These are phyloP conservation scores for Rhodamnia argentea DNA, from an alignment of 345 rosid genomes.

Conservation along the genomic window DNA sequence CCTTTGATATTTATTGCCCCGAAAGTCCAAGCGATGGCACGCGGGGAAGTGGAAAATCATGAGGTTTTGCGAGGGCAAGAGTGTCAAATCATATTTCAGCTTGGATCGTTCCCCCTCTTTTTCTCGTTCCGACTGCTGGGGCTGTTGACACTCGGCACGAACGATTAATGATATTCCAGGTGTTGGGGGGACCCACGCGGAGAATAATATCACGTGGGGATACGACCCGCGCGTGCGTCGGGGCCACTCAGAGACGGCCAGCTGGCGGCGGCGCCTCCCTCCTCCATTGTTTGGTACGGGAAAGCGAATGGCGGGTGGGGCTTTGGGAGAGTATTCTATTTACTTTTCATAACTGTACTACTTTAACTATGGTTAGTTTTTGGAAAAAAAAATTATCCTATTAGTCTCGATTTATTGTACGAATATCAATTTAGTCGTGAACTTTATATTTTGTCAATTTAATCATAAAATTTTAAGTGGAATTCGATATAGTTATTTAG, in stretches of 20 bases:
- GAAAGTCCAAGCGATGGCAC: background rate
- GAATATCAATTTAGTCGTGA: background rate
- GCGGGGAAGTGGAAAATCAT: background rate
- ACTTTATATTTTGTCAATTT: no score
- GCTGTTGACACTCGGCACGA: background rate
- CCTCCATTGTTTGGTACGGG: background rate
- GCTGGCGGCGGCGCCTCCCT: background rate
- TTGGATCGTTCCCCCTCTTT: background rate
- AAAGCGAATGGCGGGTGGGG: background rate
- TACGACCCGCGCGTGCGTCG: background rate
- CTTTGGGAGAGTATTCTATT: no score
- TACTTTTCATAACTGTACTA: background rate
- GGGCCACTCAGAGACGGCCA: background rate
- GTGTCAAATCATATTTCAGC: background rate
- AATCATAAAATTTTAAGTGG: accelerated
- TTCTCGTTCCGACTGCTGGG: background rate
- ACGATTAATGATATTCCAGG: background rate
- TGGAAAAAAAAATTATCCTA: accelerated
- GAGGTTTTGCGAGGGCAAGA: background rate
- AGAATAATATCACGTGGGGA: background rate
- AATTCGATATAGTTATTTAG: accelerated
- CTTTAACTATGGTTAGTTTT: background rate
- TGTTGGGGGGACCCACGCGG: background rate
- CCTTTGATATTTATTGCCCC: background rate
- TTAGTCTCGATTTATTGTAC: accelerated